Evolutionary conservation across 306 rosid genomes (phyloP).

Genomic region (Pyrus betulifolia): DNA sequence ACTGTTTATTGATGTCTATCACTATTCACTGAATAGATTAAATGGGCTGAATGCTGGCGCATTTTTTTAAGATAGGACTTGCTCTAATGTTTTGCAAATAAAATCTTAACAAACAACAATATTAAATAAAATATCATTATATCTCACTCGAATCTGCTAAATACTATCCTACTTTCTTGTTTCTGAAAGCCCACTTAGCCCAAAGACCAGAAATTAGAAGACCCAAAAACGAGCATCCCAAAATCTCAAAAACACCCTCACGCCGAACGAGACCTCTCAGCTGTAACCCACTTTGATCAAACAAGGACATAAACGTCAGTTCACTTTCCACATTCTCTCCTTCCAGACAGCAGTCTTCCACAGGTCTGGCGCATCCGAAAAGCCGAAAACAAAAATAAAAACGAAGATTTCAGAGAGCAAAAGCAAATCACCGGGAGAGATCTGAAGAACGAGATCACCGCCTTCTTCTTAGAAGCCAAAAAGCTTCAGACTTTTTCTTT

Average conservation of each 20-base stretch:
- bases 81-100: too few species aligned
- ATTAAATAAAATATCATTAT: not conserved
- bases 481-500: not conserved
- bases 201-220: not conserved
- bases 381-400: not conserved
- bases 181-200: not conserved
- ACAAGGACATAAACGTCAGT: not conserved
- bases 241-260: not conserved
- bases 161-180: not conserved
- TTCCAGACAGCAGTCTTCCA: not conserved
- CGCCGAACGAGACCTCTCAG: rapidly evolving
- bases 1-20: too few species aligned
- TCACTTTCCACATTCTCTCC: not conserved
- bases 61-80: too few species aligned
- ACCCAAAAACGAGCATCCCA: not conserved
- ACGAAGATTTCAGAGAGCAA: not conserved
- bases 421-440: not conserved
- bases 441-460: not conserved
- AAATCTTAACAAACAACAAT: too few species aligned
- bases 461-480: constrained; percentile 1
- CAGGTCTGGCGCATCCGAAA: not conserved
- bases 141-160: not conserved
- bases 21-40: too few species aligned
- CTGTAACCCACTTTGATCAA: not conserved
- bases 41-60: too few species aligned